Conservation (phyloP, 441 rosid genomes). For the Euphorbia celastroides region DNA sequence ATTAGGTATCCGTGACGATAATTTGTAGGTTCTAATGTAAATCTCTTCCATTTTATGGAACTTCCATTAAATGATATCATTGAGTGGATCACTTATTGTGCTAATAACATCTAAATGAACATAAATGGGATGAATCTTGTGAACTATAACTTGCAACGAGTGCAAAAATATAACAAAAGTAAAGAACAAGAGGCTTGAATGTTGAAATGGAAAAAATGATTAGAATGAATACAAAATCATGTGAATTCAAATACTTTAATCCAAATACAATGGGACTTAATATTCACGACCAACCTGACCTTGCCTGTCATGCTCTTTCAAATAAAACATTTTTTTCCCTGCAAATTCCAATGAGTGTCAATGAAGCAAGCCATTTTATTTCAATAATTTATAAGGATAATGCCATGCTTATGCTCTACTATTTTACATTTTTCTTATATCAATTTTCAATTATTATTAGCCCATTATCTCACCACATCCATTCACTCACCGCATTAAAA, state of each 20-base stretch:
- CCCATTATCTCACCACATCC: background rate
- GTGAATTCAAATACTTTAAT: background rate
- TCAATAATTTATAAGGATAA: background rate
- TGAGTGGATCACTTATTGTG: no score
- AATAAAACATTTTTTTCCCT: background rate
- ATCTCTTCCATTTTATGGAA: no score
- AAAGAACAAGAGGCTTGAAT: background rate
- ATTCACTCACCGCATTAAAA: background rate
- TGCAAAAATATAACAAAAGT: no score
- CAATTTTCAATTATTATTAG: background rate
- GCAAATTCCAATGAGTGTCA: background rate
- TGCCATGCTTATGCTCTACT: conserved; percentile 5
- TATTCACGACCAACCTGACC: background rate
- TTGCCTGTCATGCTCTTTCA: background rate
- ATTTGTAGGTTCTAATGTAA: no score
- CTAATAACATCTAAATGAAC: no score
- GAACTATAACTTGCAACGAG: no score
- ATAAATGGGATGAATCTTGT: no score
- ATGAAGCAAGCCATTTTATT: background rate
- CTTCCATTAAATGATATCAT: no score
- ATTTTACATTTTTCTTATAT: background rate
- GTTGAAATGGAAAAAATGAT: background rate
- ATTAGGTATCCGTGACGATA: no score
- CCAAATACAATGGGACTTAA: background rate
- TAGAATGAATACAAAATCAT: background rate